Evolutionary conservation across 2,329 filamentous ascomycete species (phyloP).

Genomic region (Calonectria pseudoreteaudii): DNA sequence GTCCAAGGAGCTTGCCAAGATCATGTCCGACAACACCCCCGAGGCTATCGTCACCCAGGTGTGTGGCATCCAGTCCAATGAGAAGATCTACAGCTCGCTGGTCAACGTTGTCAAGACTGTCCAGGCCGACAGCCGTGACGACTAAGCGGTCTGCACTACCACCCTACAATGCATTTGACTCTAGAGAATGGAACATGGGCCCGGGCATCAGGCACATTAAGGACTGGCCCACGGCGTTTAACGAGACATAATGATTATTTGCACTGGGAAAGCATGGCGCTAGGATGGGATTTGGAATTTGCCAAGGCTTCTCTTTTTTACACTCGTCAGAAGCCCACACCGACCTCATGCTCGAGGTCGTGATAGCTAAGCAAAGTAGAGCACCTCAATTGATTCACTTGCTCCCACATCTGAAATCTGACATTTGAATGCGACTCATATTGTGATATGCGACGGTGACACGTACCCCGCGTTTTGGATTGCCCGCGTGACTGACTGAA

Average conservation of each 20-base stretch:
- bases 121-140: slow-evolving; percentile 69
- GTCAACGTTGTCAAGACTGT: slow-evolving; percentile 86
- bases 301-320: slow-evolving; percentile 20
- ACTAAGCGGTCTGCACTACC: slow-evolving; percentile 49
- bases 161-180: background rate
- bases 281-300: slow-evolving; percentile 34
- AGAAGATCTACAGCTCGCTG: slow-evolving; percentile 83
- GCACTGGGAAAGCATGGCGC: slow-evolving; percentile 40
- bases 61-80: slow-evolving; percentile 80
- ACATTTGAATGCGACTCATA: background rate
- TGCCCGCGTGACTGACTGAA: background rate
- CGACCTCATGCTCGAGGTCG: background rate
- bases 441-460: slow-evolving; percentile 6
- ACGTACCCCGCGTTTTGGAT: background rate
- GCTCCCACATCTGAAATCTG: background rate
- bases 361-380: slow-evolving; percentile 15
- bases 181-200: slow-evolving; percentile 29
- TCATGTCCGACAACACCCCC: slow-evolving; percentile 79
- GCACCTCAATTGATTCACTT: slow-evolving; percentile 13
- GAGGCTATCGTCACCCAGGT: slow-evolving; percentile 83
- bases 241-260: slow-evolving; percentile 40
- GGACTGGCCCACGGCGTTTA: slow-evolving; percentile 37
- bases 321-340: background rate
- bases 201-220: slow-evolving; percentile 20
- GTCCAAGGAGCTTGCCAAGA: slow-evolving; percentile 85